A percentile compares a stretch with the other conserved stretches of the same genome.
These are phyloP conservation scores for Coemansia sp. DNA, from an alignment of 192 early-diverging fungal species.

Conservation along the genomic window DNA sequence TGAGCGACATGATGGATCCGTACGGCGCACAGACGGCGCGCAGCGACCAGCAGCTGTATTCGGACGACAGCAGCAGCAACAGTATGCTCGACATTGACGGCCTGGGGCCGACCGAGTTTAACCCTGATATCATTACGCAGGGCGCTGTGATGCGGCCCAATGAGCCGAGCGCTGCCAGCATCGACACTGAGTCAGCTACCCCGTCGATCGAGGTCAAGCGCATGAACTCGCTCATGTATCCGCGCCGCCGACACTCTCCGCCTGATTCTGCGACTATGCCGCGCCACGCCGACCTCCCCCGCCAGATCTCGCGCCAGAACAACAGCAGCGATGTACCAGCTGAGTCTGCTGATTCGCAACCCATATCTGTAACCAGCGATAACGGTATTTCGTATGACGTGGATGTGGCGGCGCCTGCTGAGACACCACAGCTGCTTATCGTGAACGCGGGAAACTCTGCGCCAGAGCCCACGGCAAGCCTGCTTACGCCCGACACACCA, in stretches of 20 bases:
- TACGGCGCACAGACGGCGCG: slow-evolving; percentile 24
- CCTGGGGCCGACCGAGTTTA: slow-evolving; percentile 32
- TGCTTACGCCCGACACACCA: slow-evolving; percentile 43
- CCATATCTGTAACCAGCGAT: neutral
- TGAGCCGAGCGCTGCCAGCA: neutral
- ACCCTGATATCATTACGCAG: slow-evolving; percentile 18
- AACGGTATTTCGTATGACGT: neutral
- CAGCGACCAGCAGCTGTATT: slow-evolving; percentile 33
- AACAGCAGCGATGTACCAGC: neutral
- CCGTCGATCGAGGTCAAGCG: slow-evolving; percentile 24
- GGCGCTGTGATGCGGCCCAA: slow-evolving; percentile 1
- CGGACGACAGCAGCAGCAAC: slow-evolving; percentile 37
- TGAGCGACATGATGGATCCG: slow-evolving; percentile 51
- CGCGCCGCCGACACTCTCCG: slow-evolving; percentile 8
- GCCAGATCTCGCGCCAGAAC: slow-evolving; percentile 21
- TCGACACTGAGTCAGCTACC: slow-evolving; percentile 9
- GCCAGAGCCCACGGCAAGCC: slow-evolving; percentile 13
- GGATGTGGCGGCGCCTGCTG: neutral
- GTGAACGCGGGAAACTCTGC: neutral
- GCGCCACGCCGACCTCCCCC: slow-evolving; percentile 9
- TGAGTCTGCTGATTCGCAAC: neutral
- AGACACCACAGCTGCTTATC: neutral
- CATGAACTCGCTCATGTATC: slow-evolving; percentile 28
- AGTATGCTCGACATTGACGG: slow-evolving; percentile 35
- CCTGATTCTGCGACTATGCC: neutral